Evolutionary conservation across 192 early-diverging fungal genomes (phyloP).

Genomic region (Spizellomyces sp.): DNA sequence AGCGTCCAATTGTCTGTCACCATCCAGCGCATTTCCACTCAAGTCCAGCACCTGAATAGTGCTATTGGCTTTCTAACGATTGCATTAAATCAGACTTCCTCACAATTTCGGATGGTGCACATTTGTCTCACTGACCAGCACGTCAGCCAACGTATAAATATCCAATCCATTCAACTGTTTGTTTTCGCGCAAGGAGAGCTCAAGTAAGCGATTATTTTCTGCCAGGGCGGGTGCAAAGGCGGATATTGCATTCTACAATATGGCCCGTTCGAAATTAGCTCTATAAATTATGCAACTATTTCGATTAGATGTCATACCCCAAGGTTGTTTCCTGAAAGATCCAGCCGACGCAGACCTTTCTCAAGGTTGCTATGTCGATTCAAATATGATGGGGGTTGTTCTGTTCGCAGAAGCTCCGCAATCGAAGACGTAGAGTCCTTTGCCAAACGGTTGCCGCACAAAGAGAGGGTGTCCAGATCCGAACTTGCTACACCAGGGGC

Average conservation of each 20-base stretch:
- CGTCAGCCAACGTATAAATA: constrained; percentile 49
- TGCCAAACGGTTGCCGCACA: too few relatives aligned
- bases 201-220: constrained; percentile 18
- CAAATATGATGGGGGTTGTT: too few relatives aligned
- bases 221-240: constrained; percentile 22
- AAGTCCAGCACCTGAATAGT: constrained; percentile 56
- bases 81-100: neutral
- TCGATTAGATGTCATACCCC: neutral
- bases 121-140: constrained; percentile 27
- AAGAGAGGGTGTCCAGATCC: too few relatives aligned
- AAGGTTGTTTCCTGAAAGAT: constrained; percentile 32
- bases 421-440: too few relatives aligned
- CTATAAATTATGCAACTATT: too few relatives aligned
- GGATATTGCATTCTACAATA: constrained; percentile 4
- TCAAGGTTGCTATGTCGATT: too few relatives aligned
- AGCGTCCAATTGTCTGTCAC: constrained; percentile 40
- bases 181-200: constrained; percentile 49
- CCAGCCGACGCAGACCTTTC: constrained; percentile 18
- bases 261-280: too few relatives aligned
- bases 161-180: constrained; percentile 44
- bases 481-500: too few relatives aligned
- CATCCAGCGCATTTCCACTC: constrained; percentile 56
- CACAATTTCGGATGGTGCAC: neutral
- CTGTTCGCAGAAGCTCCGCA: too few relatives aligned
- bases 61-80: constrained; percentile 41